phyloP scores from a whole-genome alignment of 164 flowering plant genomes.

The Macadamia integrifolia region DNA sequence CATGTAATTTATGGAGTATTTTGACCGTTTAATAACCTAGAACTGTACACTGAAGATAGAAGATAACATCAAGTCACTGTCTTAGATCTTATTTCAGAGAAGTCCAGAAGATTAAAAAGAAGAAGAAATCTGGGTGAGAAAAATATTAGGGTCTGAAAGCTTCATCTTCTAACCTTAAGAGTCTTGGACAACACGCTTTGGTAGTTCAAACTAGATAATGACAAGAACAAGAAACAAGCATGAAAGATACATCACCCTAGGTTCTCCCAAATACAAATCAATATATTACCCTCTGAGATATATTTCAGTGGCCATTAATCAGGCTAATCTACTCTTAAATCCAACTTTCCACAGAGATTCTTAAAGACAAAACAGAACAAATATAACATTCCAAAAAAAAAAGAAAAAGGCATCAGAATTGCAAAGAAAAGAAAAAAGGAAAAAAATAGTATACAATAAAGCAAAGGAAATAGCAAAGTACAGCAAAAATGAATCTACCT shows the following conservation, averaged over 20 bases:
- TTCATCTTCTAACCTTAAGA: not conserved
- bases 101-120: not conserved
- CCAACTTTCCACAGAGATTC: constrained; percentile 30
- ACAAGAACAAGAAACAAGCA: constrained; percentile 5
- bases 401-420: constrained; percentile 16
- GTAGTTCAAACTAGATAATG: not conserved
- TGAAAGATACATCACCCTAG: not conserved
- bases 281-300: constrained; percentile 8
- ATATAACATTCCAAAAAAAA: constrained; percentile 48
- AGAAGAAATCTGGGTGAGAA: not conserved
- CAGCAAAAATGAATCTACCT: constrained; percentile 17
- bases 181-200: not conserved
- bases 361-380: constrained; percentile 41
- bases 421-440: constrained; percentile 8
- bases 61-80: not conserved
- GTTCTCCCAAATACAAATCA: constrained; percentile 4
- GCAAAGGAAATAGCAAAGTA: not conserved
- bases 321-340: constrained; percentile 21
- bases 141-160: constrained; percentile 2
- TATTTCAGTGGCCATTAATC: constrained; percentile 11
- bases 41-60: not conserved
- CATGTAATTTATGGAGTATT: not conserved
- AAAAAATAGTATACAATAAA: constrained; percentile 14
- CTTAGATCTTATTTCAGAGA: not conserved
- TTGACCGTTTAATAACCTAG: not conserved